Conservation (phyloP, 2,329 filamentous ascomycete genomes). For the Sporothrix schenckii region DNA sequence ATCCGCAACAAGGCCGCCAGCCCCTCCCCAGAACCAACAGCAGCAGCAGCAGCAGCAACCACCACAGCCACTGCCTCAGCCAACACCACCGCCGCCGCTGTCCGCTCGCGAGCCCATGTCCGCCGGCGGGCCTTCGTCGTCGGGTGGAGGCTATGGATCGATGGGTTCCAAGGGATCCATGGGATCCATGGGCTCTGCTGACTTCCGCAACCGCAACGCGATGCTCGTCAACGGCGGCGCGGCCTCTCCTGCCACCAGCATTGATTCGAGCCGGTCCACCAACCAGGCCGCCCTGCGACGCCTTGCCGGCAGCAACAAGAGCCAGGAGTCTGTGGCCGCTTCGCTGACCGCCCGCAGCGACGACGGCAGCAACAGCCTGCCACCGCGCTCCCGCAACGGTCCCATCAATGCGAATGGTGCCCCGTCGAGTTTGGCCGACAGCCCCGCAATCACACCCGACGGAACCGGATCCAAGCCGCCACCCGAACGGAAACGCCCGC, state of each 20-base stretch:
- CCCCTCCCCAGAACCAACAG: constrained; percentile 23
- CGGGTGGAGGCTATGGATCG: constrained; percentile 31
- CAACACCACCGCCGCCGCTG: constrained; percentile 37
- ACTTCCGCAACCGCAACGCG: constrained; percentile 38
- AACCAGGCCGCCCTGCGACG: constrained; percentile 50
- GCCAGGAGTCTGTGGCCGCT: constrained; percentile 59
- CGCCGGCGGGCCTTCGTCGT: constrained; percentile 24
- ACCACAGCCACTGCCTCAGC: constrained; percentile 24
- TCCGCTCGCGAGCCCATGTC: constrained; percentile 35
- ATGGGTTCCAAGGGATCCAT: too few species aligned
- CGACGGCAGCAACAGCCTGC: constrained; percentile 51
- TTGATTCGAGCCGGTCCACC: constrained; percentile 53
- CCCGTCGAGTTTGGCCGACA: constrained; percentile 38
- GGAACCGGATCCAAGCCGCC: constrained; percentile 49
- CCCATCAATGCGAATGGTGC: constrained; percentile 35
- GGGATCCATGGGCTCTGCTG: constrained; percentile 31
- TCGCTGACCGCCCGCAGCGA: constrained; percentile 56
- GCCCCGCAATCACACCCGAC: constrained; percentile 32
- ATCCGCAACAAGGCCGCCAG: constrained; percentile 3
- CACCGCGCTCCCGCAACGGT: constrained; percentile 57
- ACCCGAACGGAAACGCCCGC: constrained; percentile 67
- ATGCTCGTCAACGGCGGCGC: constrained; percentile 42
- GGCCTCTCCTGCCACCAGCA: constrained; percentile 56
- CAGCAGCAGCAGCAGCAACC: constrained; percentile 4
- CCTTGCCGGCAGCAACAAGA: constrained; percentile 56